phyloP scores from a whole-genome alignment of 75 land plant species.

The Pinus taeda region DNA sequence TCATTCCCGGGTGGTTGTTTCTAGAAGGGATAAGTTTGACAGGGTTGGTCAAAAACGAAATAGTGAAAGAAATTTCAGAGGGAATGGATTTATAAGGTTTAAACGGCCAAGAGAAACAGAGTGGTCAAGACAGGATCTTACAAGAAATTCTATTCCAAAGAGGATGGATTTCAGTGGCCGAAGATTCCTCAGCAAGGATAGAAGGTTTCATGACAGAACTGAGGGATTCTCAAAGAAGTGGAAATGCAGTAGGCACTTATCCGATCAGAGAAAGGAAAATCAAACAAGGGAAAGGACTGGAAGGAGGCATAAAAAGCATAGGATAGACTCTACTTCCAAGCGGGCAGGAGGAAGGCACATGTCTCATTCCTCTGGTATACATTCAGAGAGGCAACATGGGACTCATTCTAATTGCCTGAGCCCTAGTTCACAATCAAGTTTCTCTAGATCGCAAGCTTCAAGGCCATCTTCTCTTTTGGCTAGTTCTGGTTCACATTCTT shows the following conservation, averaged over 20 bases:
- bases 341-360: slow-evolving; percentile 11
- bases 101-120: slow-evolving; percentile 3
- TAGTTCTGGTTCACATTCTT: slow-evolving; percentile 26
- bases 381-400: slow-evolving; percentile 12
- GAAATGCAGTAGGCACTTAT: not conserved
- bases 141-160: not conserved
- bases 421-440: slow-evolving; percentile 7
- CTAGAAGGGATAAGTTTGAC: slow-evolving; percentile 8
- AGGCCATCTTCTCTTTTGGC: slow-evolving; percentile 9
- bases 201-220: slow-evolving; percentile 4
- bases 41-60: slow-evolving; percentile 9
- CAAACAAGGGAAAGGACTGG: slow-evolving; percentile 12
- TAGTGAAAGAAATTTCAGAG: slow-evolving; percentile 14
- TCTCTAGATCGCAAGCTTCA: slow-evolving; percentile 3
- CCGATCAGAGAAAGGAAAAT: slow-evolving; percentile 4
- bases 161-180: slow-evolving; percentile 4
- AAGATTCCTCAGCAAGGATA: slow-evolving; percentile 4
- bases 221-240: slow-evolving; percentile 5
- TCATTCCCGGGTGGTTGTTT: slow-evolving; percentile 8
- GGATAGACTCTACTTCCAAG: not conserved
- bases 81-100: slow-evolving; percentile 2
- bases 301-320: slow-evolving; percentile 8
- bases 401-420: not conserved
- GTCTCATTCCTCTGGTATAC: slow-evolving; percentile 10
- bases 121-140: slow-evolving; percentile 2